Conservation (phyloP, 164 flowering plant genomes). For the Nymphaea colorata region DNA sequence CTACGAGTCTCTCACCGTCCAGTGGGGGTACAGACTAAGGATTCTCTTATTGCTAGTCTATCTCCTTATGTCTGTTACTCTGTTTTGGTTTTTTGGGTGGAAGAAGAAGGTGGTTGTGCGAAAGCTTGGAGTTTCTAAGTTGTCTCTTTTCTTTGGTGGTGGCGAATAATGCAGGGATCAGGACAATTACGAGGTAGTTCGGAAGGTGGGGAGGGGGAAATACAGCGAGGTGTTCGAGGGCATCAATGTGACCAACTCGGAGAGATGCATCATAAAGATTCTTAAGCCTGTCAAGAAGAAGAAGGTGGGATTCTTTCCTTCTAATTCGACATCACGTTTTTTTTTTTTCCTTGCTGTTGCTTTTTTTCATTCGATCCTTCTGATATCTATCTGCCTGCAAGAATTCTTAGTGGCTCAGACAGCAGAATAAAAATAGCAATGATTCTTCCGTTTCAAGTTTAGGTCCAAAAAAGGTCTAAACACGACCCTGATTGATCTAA, state of each 20-base stretch:
- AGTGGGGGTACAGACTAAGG: conserved; percentile 46
- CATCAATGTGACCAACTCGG: conserved; percentile 29
- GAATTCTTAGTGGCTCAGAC: too few relatives aligned
- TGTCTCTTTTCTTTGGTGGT: too few relatives aligned
- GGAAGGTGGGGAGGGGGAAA: conserved; percentile 65
- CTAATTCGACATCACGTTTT: background rate
- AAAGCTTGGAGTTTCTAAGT: too few relatives aligned
- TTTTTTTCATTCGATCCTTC: background rate
- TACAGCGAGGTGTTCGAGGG: conserved; percentile 72
- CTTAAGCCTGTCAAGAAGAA: conserved; percentile 81
- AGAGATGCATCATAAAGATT: conserved; percentile 57
- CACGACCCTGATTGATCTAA: too few relatives aligned
- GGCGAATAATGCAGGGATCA: conserved; percentile 28
- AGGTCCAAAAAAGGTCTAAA: too few relatives aligned
- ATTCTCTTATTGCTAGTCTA: conserved; percentile 3
- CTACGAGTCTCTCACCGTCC: conserved; percentile 64
- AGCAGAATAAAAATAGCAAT: too few relatives aligned
- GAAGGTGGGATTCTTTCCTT: conserved; percentile 28
- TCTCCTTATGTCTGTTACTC: background rate
- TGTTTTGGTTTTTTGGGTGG: background rate
- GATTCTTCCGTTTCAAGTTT: too few relatives aligned
- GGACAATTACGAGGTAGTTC: conserved; percentile 61
- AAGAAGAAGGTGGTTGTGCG: too few relatives aligned
- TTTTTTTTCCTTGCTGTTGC: background rate
- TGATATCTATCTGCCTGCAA: too few relatives aligned